phyloP scores from a whole-genome alignment of 768 basidiomycete genomes.

The Hydnum rufescens region DNA sequence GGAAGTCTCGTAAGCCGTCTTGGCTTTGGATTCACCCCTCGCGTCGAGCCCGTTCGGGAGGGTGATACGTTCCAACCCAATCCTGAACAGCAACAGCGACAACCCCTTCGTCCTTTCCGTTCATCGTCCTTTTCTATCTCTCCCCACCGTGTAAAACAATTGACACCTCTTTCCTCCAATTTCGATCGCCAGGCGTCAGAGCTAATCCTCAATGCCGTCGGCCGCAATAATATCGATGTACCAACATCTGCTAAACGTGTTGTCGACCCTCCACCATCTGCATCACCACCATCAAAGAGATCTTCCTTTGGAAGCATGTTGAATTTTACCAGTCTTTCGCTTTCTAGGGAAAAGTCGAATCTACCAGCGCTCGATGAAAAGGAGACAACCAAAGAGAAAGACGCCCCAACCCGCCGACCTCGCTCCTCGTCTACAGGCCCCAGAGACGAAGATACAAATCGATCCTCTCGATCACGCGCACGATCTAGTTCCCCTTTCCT shows the following conservation, averaged over 20 bases:
- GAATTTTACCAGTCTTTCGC: slow-evolving; percentile 44
- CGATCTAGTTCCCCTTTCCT: slow-evolving; percentile 69
- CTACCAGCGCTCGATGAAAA: slow-evolving; percentile 14
- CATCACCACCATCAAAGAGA: slow-evolving; percentile 10
- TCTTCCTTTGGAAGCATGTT: slow-evolving; percentile 52
- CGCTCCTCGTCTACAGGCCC: background rate
- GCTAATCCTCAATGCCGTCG: slow-evolving; percentile 30
- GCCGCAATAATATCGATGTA: slow-evolving; percentile 17
- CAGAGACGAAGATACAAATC: slow-evolving; percentile 24
- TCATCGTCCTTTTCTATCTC: background rate
- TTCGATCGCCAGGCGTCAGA: slow-evolving; percentile 29
- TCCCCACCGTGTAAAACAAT: background rate
- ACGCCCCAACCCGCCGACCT: background rate
- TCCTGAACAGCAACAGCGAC: background rate
- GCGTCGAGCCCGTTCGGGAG: background rate
- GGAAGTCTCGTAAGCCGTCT: background rate
- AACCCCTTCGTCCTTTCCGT: background rate
- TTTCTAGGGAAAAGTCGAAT: slow-evolving; percentile 18
- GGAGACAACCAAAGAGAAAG: slow-evolving; percentile 3
- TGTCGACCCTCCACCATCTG: slow-evolving; percentile 14
- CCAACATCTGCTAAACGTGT: slow-evolving; percentile 8
- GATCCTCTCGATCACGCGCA: slow-evolving; percentile 40
- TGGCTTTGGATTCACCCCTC: background rate
- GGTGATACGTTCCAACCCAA: background rate
- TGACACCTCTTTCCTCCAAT: slow-evolving; percentile 11